Conservation (phyloP, 1,284 basidiomycete species). For the Rhodotorula sp. region DNA sequence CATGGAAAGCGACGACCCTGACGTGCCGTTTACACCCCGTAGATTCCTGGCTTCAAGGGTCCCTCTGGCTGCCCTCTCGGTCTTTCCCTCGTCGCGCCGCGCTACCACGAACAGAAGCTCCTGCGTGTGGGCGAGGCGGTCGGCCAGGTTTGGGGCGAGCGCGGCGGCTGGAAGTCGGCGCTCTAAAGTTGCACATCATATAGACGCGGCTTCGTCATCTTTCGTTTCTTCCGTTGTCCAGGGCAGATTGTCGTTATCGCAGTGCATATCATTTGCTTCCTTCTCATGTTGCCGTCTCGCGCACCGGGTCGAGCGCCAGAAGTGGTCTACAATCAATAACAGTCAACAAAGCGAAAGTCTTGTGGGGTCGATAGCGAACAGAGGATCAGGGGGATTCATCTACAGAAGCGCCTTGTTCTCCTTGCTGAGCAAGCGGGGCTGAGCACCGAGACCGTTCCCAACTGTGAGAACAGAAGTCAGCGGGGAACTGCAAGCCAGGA, state of each 20-base stretch:
- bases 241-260: too few species aligned
- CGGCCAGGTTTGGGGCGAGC: constrained; percentile 11
- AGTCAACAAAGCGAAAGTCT: too few species aligned
- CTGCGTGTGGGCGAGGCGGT: constrained; percentile 26
- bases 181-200: background rate
- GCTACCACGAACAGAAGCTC: constrained; percentile 30
- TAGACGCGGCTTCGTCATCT: too few species aligned
- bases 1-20: background rate
- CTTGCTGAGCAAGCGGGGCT: constrained; percentile 31
- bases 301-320: too few species aligned
- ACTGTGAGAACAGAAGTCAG: background rate
- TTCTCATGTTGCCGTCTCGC: too few species aligned
- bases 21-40: constrained; percentile 10
- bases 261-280: too few species aligned
- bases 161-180: constrained; percentile 24
- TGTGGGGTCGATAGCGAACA: too few species aligned
- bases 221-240: too few species aligned
- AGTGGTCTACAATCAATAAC: too few species aligned
- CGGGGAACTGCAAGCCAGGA: background rate
- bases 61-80: constrained; percentile 30
- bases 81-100: constrained; percentile 27
- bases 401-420: constrained; percentile 25
- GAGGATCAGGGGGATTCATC: background rate
- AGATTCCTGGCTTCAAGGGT: constrained; percentile 38
- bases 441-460: constrained; percentile 36